Base-by-base conservation (phyloP, 1,284 basidiomycete genomes). In the Ceratobasidium sp. region DNA sequence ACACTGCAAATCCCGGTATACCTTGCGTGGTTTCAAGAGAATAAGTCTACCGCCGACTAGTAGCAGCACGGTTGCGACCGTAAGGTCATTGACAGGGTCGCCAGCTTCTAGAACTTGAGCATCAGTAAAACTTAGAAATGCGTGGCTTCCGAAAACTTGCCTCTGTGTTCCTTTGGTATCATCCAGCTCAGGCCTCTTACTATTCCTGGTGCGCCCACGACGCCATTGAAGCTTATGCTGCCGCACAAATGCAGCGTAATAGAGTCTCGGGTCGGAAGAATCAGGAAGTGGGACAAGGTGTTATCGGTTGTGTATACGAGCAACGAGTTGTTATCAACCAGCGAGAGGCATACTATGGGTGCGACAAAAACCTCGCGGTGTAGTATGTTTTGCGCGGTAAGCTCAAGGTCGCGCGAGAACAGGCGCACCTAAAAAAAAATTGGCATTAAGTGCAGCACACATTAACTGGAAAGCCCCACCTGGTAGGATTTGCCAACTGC, bases 251-350 rank as follows among this genome's bases (percentile, higher is more conserved):
- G 91, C 35, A 99, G 81, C 74, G 89, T 89, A 77, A 97, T 94
- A 2, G 87, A 86, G 58, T 94, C 89, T 15, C 85, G 79, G 0
- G 94, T 94, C 1, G 94, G 92, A 32, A 94, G 85, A 72, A 99
- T 93, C 74, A 98, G 79, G 77, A 93, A 99, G 79, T 99, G 97
- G 74, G 88, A 89, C 56, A 99, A 82, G 31, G 90, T 96, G 77
- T 99, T 99, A 79, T 98, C 96, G n/a, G 89, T 86, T 1, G 95
- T 98, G 79, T 98, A 99, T 17, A 97, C 93, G 54, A 99, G 84
- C n/a, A 99, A 81, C 0, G 94, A 96, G 76, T 96, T 97, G 17
- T 27, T 68, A 79, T 98, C 97, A 69, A 98, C 92, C 5, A 98
- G 82, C 6, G 94, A 95, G 60, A 97, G 81, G 54, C 94, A 90